A percentile compares a stretch with the other conserved stretches of the same genome.
Conservation (phyloP, 306 rosid species). For the Mucuna pruriens region DNA sequence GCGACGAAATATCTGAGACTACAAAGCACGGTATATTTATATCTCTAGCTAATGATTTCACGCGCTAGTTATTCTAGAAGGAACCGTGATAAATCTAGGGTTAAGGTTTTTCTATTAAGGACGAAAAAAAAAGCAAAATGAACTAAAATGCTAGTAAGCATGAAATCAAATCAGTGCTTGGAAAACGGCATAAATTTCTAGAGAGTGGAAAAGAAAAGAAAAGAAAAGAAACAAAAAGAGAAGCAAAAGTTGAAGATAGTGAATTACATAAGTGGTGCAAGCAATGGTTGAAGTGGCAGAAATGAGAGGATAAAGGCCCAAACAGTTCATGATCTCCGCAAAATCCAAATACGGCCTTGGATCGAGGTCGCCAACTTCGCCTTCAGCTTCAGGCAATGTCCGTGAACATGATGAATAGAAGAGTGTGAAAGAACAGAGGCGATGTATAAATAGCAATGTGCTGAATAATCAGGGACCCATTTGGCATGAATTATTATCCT, state of each 20-base stretch:
- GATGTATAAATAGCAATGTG: background rate
- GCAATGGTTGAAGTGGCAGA: conserved; percentile 30
- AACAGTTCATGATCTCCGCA: conserved; percentile 46
- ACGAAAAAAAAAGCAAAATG: background rate
- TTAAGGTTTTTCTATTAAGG: background rate
- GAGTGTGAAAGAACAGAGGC: background rate
- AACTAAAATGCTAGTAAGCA: background rate
- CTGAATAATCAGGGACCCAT: conserved; percentile 39
- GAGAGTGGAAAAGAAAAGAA: background rate
- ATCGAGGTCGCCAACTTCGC: background rate
- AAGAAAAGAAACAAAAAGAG: too few species aligned
- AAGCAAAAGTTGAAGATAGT: background rate
- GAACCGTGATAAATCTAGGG: conserved; percentile 26
- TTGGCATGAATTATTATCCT: conserved; percentile 1
- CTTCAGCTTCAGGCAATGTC: background rate
- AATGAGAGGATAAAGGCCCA: conserved; percentile 36
- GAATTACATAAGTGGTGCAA: conserved; percentile 30
- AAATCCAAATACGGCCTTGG: background rate
- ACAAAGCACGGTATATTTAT: background rate
- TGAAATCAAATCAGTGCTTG: background rate
- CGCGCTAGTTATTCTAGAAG: background rate
- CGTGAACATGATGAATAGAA: background rate
- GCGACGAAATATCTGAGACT: background rate
- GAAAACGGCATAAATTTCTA: background rate
- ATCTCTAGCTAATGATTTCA: background rate